Evolutionary conservation across 305 asterid species (phyloP), one percentile per base, ranked within the genome.

Genomic region (Solanum hybrid): DNA sequence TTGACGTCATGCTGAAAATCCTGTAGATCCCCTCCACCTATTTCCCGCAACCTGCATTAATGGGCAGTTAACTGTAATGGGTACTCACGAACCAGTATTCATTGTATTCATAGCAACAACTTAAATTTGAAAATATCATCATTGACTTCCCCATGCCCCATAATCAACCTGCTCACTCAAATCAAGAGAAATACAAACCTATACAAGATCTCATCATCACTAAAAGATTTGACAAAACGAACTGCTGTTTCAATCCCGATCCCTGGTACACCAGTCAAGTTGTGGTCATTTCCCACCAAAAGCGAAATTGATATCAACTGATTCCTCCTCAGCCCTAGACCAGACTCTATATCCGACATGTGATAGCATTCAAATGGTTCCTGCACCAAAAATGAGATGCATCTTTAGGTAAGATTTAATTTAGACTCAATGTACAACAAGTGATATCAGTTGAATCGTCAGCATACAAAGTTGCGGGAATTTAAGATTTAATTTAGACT

Each of bases 231-330:
- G 93, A 95, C 98, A 91, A 97, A 97, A 27, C 97, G 98, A 89
- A 94, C 90, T 10, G 99, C 99, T 78, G 94, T 95, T 70, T 97
- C 99, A 82, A 94, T 45, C 86, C 99, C 99, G 81, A 97, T 94
- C 89, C 99, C 99, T 22, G 39, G 92, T 89, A 97, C 92, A 72
- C 99, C 99, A 70, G 90, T 92, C 89, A 96, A 92, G 94, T 97
- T 96, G 82, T 96, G 97, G 93, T 97, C 99, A 32, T 90, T 97
- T 89, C 99, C 99, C 77, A 96, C 99, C 96, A 97, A 91, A 89
- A 97, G 95, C 33, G 99, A 93, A 90, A 97, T 88, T 76, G 98
- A 98, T 91, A 97, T 97, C 93, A 97, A 93, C 92, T 96, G 99
- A 78, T 95, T 94, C 91, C 98, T 95, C 92, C 92, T 92, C 68